Evolutionary conservation across 2,329 filamentous ascomycete species (phyloP), one percentile per base, ranked within the genome.

Genomic region (Oidium heveae): DNA sequence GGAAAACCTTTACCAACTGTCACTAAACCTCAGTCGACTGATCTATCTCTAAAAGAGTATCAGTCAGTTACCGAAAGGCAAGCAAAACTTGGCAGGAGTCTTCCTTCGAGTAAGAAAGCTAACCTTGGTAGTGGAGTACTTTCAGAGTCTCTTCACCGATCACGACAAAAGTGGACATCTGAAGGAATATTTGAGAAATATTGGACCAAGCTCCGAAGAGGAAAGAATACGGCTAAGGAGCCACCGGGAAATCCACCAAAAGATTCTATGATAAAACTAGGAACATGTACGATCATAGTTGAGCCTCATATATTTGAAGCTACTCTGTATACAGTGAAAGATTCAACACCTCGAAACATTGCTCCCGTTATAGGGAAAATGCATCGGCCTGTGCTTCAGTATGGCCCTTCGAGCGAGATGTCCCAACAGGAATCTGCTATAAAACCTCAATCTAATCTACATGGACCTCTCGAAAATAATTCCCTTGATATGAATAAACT

Each of bases 251-350:
- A 84, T 61, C 80, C 80, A 1, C 68, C 79, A 58, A 79, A 83
- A 66, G 76, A 86, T 49, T 79, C 74, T 58, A 85, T 86, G 79
- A 71, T 74, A 59, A 84, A 80, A 65, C 74, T 86, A 22, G 85
- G 86, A 60, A 76, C 75, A 60, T 79, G 84, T 58, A 79, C 79
- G 36, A 78, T 93, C 58, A 82, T 78, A 22, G 78, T 88, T 57
- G 85, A 88, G 65, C 86, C 86, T 47, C 84, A 91, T 63, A 76
- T 84, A 46, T 77, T 91, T 60, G 82, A 87, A 59, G 84, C 83
- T 16, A 81, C 76, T 50, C 76, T 87, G 70, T 87, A 74, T 63
- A 74, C 76, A 20, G 78, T 86, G 56, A 83, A 84, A 62, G 80
- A 83, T 54, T 71, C 74, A 8, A 77, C 76, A 59, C 71, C 69